Evolutionary conservation across 2,329 filamentous ascomycete genomes (phyloP), one percentile per base, ranked within the genome.

Genomic region (Periconia macrospinosa): DNA sequence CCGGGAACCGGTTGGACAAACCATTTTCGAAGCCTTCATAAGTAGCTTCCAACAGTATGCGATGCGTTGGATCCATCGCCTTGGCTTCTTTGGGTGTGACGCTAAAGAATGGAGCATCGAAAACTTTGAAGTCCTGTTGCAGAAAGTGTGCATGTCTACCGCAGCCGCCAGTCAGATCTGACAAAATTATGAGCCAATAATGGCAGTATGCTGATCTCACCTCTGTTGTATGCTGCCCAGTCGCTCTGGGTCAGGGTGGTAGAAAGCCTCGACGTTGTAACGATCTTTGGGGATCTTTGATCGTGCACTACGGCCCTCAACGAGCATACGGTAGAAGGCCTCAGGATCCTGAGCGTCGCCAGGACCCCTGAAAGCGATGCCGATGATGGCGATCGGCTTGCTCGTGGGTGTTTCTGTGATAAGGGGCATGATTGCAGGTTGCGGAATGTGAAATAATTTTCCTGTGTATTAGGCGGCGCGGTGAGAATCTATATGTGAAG

Each of bases 1-100:
- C 18, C 8, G 7, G 5, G 30, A 10, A n/a, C 17, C 20, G 19
- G 27, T 6, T 8, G 45, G 2, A 49, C 59, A 41, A 14, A 60
- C 60, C 59, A 52, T 62, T 62, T 41, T 68, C 65, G 7, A 67
- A 35, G 11, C 57, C 61, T 17, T 60, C 52, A 33, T 63, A 68
- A 14, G 57, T 42, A 6, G 45, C 44, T 50, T 68, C 65, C 1
- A 68, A 45, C 3, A 65, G 49, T 2, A 54, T 15, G 2, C 64
- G 42, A 2, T 62, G 57, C 48, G 57, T 54, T 11, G 65, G 65
- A 35, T 68, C 64, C 49, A 66, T 58, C 11, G 55, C 37, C 2
- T 18, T 17, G 6, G 60, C 60, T 46, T 63, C 58, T 2, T 35
- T 42, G 14, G 44, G 14, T 15, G 54, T 47, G 18, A 59, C 53